These are phyloP conservation scores for Eutrema heterophyllum DNA, from an alignment of 345 rosid species.

Conservation along the genomic window DNA sequence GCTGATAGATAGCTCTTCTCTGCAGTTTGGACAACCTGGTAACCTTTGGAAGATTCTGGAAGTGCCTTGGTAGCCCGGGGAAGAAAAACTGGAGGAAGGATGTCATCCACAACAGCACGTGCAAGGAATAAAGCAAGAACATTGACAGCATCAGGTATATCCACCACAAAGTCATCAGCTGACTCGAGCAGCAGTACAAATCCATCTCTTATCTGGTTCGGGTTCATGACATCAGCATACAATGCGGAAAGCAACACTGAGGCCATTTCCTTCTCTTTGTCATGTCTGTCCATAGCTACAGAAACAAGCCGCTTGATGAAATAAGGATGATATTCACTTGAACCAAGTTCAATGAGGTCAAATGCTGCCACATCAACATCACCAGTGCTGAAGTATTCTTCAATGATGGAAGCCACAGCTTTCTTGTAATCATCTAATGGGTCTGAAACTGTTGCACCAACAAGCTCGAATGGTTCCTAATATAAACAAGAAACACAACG, in stretches of 20 bases:
- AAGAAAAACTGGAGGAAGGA: conserved; percentile 83
- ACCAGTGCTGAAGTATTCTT: conserved; percentile 85
- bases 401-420: conserved; percentile 67
- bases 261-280: conserved; percentile 98
- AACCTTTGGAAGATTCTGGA: conserved; percentile 69
- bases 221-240: conserved; percentile 79
- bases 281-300: conserved; percentile 92
- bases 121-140: conserved; percentile 83
- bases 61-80: conserved; percentile 76
- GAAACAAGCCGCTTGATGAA: conserved; percentile 88
- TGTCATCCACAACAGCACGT: conserved; percentile 91
- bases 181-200: conserved; percentile 87
- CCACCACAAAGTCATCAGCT: conserved; percentile 85
- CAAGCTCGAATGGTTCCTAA: conserved; percentile 79
- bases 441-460: conserved; percentile 66
- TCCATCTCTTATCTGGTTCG: conserved; percentile 79
- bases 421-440: conserved; percentile 89
- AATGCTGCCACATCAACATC: conserved; percentile 84
- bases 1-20: conserved; percentile 91
- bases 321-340: conserved; percentile 77
- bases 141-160: conserved; percentile 79
- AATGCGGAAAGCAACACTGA: conserved; percentile 79
- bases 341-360: conserved; percentile 86
- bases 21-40: conserved; percentile 69
- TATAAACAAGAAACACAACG: not conserved